Evolutionary conservation across 2,329 filamentous ascomycete genomes (phyloP), one percentile per base, ranked within the genome.

Genomic region (Ceratocystis diversiconidia): DNA sequence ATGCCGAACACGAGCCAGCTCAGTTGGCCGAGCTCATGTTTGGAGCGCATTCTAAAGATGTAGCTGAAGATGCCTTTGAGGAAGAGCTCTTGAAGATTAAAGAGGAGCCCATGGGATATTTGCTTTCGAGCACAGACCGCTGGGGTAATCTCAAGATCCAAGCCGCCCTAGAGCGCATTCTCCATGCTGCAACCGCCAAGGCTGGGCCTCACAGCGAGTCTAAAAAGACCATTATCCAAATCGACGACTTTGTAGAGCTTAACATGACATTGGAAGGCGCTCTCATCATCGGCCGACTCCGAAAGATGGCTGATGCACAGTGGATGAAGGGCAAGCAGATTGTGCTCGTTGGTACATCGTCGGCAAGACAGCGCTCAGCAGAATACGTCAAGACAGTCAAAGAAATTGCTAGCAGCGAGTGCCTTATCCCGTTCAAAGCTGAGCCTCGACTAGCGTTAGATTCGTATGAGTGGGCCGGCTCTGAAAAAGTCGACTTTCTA

Each of bases 191-290:
- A 3, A 75, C 80, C 30, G 65, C 72, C 22, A 76, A 74, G 65
- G 69, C 73, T 22, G 70, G 73, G 5, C 68, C 69, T 32, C 60
- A 69, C 5, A 15, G 8, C 17, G 71, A 72, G 70, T 72, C 71
- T 72, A 79, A 73, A 25, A 79, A 79, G 28, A 79, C 91, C 6
- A 85, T 97, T 66, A 79, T 95, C 48, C 90, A 90, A 70, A 77
- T 96, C 12, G 84, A 88, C 72, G 90, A 97, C 73, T 88, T 90
- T 71, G 85, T 88, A 64, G 89, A 95, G 69, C 79, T 99, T 7
- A 84, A 81, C 70, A 82, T 82, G 71, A 86, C 88, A 0, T 74
- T 81, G 5, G 85, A 90, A 66, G 90, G 90, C 10, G 79, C 82
- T 1, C 80, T 82, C 25, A 82, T 97, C 41, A 76, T 96, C 6